Evolutionary conservation across 1,284 basidiomycete species (phyloP).

Genomic region (Pascua guehoae): DNA sequence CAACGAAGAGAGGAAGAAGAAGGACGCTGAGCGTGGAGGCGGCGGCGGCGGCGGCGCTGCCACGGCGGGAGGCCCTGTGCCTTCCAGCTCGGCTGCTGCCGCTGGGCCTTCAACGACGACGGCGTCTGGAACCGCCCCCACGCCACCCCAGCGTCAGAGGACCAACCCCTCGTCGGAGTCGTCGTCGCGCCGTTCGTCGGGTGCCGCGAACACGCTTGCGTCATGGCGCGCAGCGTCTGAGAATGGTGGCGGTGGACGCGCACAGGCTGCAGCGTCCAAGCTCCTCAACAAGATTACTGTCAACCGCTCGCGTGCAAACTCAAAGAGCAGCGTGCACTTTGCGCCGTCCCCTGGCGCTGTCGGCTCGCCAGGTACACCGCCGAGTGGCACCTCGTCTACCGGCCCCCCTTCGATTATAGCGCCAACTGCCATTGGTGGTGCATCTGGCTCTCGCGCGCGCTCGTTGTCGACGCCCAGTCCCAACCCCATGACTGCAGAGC

Average conservation of each 20-base stretch:
- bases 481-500: neutral
- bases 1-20: conserved; percentile 20
- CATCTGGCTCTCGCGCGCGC: conserved; percentile 2
- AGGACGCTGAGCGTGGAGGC: neutral
- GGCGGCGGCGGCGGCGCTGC: neutral
- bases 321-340: conserved; percentile 22
- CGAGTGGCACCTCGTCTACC: neutral
- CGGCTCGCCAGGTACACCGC: neutral
- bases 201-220: conserved; percentile 3
- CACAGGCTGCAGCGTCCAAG: conserved; percentile 27
- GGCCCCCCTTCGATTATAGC: neutral
- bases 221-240: neutral
- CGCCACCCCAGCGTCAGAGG: too few species aligned
- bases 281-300: conserved; percentile 34
- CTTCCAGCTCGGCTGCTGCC: neutral
- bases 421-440: neutral
- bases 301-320: conserved; percentile 17
- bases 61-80: neutral
- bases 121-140: neutral
- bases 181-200: conserved; percentile 15
- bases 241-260: conserved; percentile 11
- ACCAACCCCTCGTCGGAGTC: conserved; percentile 7
- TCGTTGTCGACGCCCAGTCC: conserved; percentile 12
- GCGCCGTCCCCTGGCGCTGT: conserved; percentile 16
- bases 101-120: neutral